Evolutionary conservation across 345 rosid species (phyloP), one percentile per base, ranked within the genome.

Genomic region (Eucalyptus microcorys): DNA sequence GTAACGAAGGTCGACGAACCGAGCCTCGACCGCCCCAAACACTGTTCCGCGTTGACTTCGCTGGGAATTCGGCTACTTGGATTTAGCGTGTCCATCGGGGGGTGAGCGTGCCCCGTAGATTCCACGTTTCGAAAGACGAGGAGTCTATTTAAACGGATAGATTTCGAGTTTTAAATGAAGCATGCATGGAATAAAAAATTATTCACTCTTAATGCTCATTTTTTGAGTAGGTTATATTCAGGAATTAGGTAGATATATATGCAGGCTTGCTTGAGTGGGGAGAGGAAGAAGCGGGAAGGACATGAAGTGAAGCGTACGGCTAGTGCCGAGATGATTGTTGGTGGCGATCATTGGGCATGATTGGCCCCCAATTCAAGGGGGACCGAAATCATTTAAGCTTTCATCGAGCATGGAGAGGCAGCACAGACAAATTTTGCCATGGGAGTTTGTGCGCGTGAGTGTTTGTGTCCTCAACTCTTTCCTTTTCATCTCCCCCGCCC

Each of bases 41-140:
- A 7, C 76, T 8, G 17, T n/a, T 10, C 37, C 6, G 21, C 76
- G 76, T 64, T n/a, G 47, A 21, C 47, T 76, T 6, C 40, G 34
- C 16, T 64, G 15, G 32, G 19, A 61, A 61, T 14, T 14, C 34
- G 0, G 40, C 5, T 15, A 0, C 37, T 13, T 13, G 34, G 9
- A 30, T 61, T 13, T n/a, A 30, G 34, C 9, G 32, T 7, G 71
- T 61, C 37, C 71, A 4, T 7, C 6, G 1, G 57, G 57, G 57
- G 10, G 26, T 52, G 57, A 52, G 10, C 57, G 1, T 19, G 24
- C 24, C 4, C 7, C 24, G 24, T 19, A 7, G 22, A 19, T 52
- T 7, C 24, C 55, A 52, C 3, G 55, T 7, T 7, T 19, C 9
- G 7, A 52, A 52, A 19, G 19, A 50, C 0, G 5, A 19, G 0